Evolutionary conservation across 116 monocot genomes (phyloP).

Genomic region (Dioscorea cayenensis): DNA sequence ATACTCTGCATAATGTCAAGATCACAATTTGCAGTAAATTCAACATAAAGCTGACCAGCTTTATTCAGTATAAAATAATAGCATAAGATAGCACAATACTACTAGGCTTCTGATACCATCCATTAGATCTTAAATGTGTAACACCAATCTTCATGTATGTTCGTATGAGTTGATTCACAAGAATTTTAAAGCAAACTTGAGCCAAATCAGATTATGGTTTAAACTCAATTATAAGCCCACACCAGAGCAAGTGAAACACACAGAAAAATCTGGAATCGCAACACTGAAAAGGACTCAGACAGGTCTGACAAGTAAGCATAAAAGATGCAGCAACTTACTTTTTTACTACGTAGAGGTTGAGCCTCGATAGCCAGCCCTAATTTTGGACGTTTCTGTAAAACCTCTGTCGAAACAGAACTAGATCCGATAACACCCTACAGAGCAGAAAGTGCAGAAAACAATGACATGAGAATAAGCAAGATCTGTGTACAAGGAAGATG

Average conservation of each 20-base stretch:
- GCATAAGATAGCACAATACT: too few relatives aligned
- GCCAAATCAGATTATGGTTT: too few relatives aligned
- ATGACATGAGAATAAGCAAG: not conserved
- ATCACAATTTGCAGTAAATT: too few relatives aligned
- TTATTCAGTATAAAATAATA: too few relatives aligned
- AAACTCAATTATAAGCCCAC: too few relatives aligned
- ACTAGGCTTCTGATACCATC: too few relatives aligned
- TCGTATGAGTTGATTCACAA: too few relatives aligned
- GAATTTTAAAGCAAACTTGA: too few relatives aligned
- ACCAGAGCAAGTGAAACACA: too few relatives aligned
- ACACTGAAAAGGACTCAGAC: not conserved
- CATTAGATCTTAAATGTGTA: too few relatives aligned
- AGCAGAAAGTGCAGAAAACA: not conserved
- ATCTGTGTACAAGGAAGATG: not conserved
- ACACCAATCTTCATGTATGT: too few relatives aligned
- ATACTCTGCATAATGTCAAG: too few relatives aligned
- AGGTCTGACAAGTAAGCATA: not conserved
- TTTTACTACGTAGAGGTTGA: not conserved
- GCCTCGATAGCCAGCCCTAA: not conserved
- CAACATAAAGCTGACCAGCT: not conserved
- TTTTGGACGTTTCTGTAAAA: constrained; percentile 6
- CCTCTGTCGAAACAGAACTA: not conserved
- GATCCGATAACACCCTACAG: not conserved
- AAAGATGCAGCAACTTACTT: constrained; percentile 7
- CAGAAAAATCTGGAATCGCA: not conserved